A percentile compares a stretch with the other conserved stretches of the same genome.
These are phyloP conservation scores for Fusarium subglutinans DNA, from an alignment of 2,329 filamentous ascomycete genomes.

Conservation along the genomic window DNA sequence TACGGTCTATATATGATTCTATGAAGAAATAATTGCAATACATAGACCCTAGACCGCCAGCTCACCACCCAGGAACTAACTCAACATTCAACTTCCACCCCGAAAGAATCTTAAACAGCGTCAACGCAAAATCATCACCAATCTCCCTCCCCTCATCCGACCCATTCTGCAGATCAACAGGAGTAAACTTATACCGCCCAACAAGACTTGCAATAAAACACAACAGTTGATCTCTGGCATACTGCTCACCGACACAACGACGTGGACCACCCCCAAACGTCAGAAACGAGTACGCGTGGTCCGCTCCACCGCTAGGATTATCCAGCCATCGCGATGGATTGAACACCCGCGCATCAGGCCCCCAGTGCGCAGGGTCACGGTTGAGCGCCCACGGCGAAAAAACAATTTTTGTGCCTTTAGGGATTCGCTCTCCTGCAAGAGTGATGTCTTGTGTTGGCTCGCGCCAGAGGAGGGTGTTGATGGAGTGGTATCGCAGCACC, in stretches of 20 bases:
- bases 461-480: not conserved
- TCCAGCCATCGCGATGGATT: not conserved
- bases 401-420: not conserved
- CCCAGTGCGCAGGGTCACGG: not conserved
- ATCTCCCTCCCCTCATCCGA: not conserved
- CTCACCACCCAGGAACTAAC: not conserved
- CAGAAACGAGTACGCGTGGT: not conserved
- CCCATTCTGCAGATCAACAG: not conserved
- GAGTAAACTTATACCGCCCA: not conserved
- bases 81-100: not conserved
- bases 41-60: accelerated
- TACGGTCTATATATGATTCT: accelerated
- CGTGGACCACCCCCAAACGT: not conserved
- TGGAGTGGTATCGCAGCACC: not conserved
- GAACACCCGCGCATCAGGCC: accelerated
- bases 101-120: not conserved
- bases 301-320: not conserved
- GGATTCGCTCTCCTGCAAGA: not conserved
- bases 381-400: not conserved
- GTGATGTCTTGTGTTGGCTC: not conserved
- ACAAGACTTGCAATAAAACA: not conserved
- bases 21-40: not conserved
- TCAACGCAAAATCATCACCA: not conserved
- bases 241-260: not conserved
- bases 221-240: not conserved